Evolutionary conservation across 306 rosid species (phyloP), one percentile per base, ranked within the genome.

Genomic region (Malus fusca): DNA sequence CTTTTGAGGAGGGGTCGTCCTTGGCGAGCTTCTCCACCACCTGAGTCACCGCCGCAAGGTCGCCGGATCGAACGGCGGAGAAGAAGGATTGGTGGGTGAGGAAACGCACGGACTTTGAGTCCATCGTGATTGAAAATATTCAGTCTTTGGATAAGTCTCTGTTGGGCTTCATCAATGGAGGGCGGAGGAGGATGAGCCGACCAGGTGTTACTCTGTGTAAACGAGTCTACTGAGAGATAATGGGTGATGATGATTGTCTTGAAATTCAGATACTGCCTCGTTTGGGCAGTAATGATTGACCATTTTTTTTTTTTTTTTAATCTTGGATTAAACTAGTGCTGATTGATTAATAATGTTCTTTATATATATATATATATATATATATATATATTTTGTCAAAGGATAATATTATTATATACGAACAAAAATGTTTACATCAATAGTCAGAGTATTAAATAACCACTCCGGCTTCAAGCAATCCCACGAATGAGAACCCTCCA

Each of bases 41-140:
- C 69, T 68, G 73, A 53, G 81, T 85, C 53, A 92, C 66, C 25
- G 78, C 80, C 51, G 78, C 89, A 68, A 90, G 88, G 85, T 95
- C 93, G 19, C 97, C 97, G 56, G 96, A 95, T 87, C 88, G 86
- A 37, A 95, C 97, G 69, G 86, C 82, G 5, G 92, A 77, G 86
- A 92, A 95, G 81, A 95, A 80, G 14, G 86, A 78, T 79, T 92
- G 98, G 72, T 84, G 88, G 71, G 91, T 82, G 43, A 92, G 72
- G 85, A 95, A 89, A 15, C 97, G 85, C 73, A 89, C 69, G 72
- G 86, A 79, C 79, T 82, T 90, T 9, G 91, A 86, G 79, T 90
- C 97, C 98, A 95, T 94, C 72, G 22, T 21, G 4, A 40, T 67
- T 40, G 37, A 73, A 62, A 69, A 25, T 25, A 0, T 21, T 66